Percentiles rank a stretch among this genome's conserved stretches.
Evolutionary conservation across 2,329 filamentous ascomycete species (phyloP).

Genomic region (Fusarium avenaceum): DNA sequence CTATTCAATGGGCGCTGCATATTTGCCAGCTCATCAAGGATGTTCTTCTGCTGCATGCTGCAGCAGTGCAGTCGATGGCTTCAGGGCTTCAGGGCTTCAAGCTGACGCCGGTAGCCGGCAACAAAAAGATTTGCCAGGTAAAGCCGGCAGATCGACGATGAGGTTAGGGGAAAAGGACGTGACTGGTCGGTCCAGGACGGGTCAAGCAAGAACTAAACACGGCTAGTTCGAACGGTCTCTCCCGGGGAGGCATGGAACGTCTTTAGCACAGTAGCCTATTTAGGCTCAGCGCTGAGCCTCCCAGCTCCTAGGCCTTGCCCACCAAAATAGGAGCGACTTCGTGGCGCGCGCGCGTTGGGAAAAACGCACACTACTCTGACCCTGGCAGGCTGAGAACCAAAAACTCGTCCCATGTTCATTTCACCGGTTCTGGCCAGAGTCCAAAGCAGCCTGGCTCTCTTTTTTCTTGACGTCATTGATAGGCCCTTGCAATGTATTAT

Average conservation of each 20-base stretch:
- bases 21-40: constrained; percentile 19
- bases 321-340: constrained; percentile 31
- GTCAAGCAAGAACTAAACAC: constrained; percentile 32
- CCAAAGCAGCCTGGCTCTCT: constrained; percentile 16
- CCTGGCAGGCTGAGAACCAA: constrained; percentile 25
- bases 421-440: constrained; percentile 26
- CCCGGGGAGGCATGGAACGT: constrained; percentile 20
- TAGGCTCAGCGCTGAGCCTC: constrained; percentile 29
- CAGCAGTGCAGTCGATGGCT: constrained; percentile 16
- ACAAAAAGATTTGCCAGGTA: constrained; percentile 8
- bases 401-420: constrained; percentile 42
- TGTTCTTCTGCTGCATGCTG: constrained; percentile 1
- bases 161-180: constrained; percentile 25
- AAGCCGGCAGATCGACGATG: constrained; percentile 44
- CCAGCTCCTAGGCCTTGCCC: constrained; percentile 2
- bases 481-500: constrained; percentile 25
- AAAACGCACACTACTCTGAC: constrained; percentile 30
- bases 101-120: constrained; percentile 21
- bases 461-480: constrained; percentile 42
- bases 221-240: constrained; percentile 40
- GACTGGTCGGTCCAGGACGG: constrained; percentile 21
- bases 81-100: neutral
- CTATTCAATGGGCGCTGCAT: constrained; percentile 16
- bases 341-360: constrained; percentile 30
- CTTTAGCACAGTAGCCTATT: constrained; percentile 29